Evolutionary conservation across 129 eudicot genomes (phyloP), one percentile per base, ranked within the genome.

Genomic region (Lonicera japonica): DNA sequence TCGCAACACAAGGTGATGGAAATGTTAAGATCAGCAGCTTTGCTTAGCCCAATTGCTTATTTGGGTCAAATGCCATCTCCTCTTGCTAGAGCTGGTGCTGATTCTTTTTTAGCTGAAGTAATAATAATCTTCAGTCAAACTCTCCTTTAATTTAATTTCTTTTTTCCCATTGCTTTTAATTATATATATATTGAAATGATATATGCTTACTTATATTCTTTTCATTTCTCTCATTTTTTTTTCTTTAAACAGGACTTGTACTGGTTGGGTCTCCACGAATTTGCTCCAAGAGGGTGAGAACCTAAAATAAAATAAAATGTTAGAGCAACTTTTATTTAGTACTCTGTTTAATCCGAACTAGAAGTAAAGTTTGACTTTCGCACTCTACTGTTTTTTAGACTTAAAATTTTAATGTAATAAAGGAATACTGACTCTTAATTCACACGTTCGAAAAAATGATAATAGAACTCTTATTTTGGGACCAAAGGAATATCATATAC

Each of bases 21-120:
- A 76, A 80, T 69, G 82, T 65, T 88, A 62, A 81, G 85, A 76
- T 88, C 95, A 55, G 96, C 92, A 14, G 96, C 79, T 53, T 70
- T 92, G 66, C 79, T 92, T 4, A 77, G 95, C 78, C 99, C 99
- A 10, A 78, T 87, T 13, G 96, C 96, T 34, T 92, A 87, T 63
- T 29, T 92, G 75, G 94, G 89, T 1, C 81, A 86, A 34, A 75
- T 88, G 75, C 66, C 84, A 1, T 81, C 99, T 13, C 57, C 60
- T 56, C 86, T 88, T 10, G 91, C 79, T 2, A 80, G 75, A 64
- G 67, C 66, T 22, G 91, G 71, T 56, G 91, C 88, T 2, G 78
- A 88, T 46, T 43, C 65, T 12, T 87, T 92, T 53, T 16, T 77
- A 65, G 86, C 81, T 55, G 96, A 92, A 67, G 99, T 92, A 85